Conservation (phyloP, 208 protist genomes). For the Crithidia expoeki region DNA sequence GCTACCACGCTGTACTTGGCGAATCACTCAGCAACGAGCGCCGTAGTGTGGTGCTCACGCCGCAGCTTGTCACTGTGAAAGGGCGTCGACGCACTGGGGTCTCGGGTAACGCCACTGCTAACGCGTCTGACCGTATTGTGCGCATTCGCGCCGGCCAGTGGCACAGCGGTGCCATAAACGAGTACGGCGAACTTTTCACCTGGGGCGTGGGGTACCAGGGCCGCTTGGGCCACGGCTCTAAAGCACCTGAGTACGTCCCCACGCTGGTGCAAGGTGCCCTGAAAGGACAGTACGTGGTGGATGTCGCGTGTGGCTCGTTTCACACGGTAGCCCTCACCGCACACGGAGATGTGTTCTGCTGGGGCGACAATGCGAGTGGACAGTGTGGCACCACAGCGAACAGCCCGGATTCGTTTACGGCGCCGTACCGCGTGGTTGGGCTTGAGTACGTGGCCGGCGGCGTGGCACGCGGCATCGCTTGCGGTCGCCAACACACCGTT, state of each 20-base stretch:
- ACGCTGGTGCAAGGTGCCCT: slow-evolving; percentile 71
- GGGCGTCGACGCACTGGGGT: slow-evolving; percentile 12
- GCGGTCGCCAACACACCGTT: slow-evolving; percentile 84
- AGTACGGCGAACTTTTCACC: slow-evolving; percentile 78
- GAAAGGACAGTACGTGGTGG: slow-evolving; percentile 58
- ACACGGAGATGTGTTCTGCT: slow-evolving; percentile 76
- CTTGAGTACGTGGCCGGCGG: slow-evolving; percentile 85
- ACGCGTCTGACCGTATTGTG: slow-evolving; percentile 37
- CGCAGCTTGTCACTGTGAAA: slow-evolving; percentile 65
- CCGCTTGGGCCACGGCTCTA: slow-evolving; percentile 78
- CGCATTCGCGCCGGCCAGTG: slow-evolving; percentile 87
- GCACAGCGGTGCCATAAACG: slow-evolving; percentile 86
- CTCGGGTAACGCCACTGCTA: neutral
- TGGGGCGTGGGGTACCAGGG: slow-evolving; percentile 91
- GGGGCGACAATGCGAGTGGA: slow-evolving; percentile 86
- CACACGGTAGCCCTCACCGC: slow-evolving; percentile 82
- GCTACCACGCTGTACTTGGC: slow-evolving; percentile 44
- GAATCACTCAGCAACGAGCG: slow-evolving; percentile 83
- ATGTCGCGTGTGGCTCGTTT: slow-evolving; percentile 86
- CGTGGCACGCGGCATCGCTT: slow-evolving; percentile 69
- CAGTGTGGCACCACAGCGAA: slow-evolving; percentile 68
- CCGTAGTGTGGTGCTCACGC: slow-evolving; percentile 75
- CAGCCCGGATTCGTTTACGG: slow-evolving; percentile 57
- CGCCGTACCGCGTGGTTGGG: slow-evolving; percentile 72
- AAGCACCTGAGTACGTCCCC: slow-evolving; percentile 64